Percentiles rank a stretch among this genome's conserved stretches.
These are phyloP conservation scores for Penicillium simplicissimum DNA, from an alignment of 495 filamentous ascomycete species.

Conservation along the genomic window DNA sequence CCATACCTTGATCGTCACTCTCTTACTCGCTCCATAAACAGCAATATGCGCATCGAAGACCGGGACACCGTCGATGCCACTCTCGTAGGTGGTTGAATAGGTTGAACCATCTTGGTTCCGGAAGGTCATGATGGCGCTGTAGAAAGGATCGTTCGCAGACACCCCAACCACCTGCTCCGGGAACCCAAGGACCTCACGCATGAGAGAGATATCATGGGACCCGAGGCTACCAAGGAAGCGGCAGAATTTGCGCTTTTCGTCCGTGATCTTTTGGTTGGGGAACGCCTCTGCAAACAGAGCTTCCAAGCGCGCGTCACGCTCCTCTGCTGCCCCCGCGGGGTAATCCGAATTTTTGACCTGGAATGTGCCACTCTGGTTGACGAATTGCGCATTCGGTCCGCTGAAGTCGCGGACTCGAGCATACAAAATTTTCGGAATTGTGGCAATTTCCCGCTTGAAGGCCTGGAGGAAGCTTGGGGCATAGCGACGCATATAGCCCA, in stretches of 20 bases:
- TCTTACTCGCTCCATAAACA: conserved; percentile 46
- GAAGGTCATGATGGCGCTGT: conserved; percentile 36
- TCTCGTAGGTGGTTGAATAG: conserved; percentile 21
- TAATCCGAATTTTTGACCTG: conserved; percentile 38
- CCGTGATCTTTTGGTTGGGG: conserved; percentile 22
- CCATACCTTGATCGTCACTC: conserved; percentile 16
- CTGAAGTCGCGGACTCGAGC: conserved; percentile 49
- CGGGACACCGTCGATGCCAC: conserved; percentile 26
- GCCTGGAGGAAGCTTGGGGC: conserved; percentile 44
- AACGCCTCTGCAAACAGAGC: conserved; percentile 29
- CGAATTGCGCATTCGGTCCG: conserved; percentile 47
- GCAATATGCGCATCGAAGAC: conserved; percentile 51
- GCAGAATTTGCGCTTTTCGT: conserved; percentile 34
- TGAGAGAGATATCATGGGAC: conserved; percentile 49
- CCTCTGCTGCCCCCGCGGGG: conserved; percentile 20
- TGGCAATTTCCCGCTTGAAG: conserved; percentile 40
- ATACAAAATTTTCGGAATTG: conserved; percentile 42
- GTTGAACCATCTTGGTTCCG: conserved; percentile 22
- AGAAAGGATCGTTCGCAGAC: conserved; percentile 35
- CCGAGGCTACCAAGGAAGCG: conserved; percentile 44
- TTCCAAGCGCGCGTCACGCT: conserved; percentile 21
- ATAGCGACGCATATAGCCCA: conserved; percentile 56
- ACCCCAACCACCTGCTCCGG: conserved; percentile 35
- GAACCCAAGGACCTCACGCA: conserved; percentile 51
- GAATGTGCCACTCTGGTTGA: conserved; percentile 51